Evolutionary conservation across 495 filamentous ascomycete genomes (phyloP).

Genomic region (Penicillium alfredii): DNA sequence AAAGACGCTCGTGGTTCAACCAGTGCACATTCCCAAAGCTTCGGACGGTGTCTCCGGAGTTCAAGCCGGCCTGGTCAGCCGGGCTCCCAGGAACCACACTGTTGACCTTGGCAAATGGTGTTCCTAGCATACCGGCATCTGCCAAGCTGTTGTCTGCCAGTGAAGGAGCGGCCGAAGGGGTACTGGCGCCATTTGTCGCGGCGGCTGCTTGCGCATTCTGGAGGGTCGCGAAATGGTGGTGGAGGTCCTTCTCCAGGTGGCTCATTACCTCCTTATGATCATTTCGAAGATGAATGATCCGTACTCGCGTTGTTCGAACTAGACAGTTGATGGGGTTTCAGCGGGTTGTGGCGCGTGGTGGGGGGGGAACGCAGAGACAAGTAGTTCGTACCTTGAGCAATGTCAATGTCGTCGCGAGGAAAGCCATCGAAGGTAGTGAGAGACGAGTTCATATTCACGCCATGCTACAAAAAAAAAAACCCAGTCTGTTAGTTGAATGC

Average conservation of each 20-base stretch:
- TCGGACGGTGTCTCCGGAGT: constrained; percentile 73
- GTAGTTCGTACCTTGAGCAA: constrained; percentile 91
- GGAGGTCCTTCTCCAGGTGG: constrained; percentile 72
- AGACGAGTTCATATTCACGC: constrained; percentile 84
- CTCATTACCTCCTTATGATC: constrained; percentile 89
- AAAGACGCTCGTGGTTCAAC: constrained; percentile 78
- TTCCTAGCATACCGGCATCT: constrained; percentile 44
- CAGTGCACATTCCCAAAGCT: constrained; percentile 77
- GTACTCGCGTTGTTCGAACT: constrained; percentile 87
- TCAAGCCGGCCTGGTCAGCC: constrained; percentile 76
- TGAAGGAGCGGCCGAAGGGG: constrained; percentile 14
- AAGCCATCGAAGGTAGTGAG: constrained; percentile 90
- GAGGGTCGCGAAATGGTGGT: constrained; percentile 57
- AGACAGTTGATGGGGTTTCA: constrained; percentile 13
- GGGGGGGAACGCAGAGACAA: constrained; percentile 1
- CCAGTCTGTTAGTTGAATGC: too few relatives aligned
- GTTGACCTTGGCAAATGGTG: constrained; percentile 87
- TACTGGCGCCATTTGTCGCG: constrained; percentile 27
- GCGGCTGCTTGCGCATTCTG: constrained; percentile 25
- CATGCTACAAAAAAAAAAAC: constrained; percentile 57
- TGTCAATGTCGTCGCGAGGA: constrained; percentile 87
- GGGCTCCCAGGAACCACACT: constrained; percentile 73
- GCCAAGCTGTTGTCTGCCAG: constrained; percentile 7
- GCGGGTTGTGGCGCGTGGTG: constrained; percentile 3
- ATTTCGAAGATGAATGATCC: constrained; percentile 84